Conservation (phyloP, 371 early-diverging fungal species). For the Mortierella sp. region DNA sequence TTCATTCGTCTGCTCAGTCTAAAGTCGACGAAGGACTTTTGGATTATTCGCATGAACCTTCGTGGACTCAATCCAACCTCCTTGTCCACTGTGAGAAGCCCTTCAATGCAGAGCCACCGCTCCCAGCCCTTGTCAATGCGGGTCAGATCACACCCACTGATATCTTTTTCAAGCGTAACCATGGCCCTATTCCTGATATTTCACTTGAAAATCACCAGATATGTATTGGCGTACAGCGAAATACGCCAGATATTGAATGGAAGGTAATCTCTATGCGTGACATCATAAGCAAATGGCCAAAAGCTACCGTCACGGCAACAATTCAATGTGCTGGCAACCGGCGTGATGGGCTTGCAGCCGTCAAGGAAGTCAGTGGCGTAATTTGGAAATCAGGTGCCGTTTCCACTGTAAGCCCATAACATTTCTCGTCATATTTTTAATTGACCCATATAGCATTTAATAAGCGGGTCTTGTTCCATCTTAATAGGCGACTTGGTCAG, state of each 20-base stretch:
- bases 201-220: constrained; percentile 60
- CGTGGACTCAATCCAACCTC: constrained; percentile 25
- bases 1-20: constrained; percentile 19
- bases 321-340: constrained; percentile 82
- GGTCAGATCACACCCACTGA: constrained; percentile 67
- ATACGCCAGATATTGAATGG: constrained; percentile 17
- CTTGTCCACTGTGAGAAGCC: constrained; percentile 66
- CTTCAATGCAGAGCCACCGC: constrained; percentile 69
- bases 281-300: constrained; percentile 48
- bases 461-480: too few relatives aligned
- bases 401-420: constrained; percentile 62
- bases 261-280: constrained; percentile 36
- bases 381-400: constrained; percentile 89
- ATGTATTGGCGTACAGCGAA: constrained; percentile 51
- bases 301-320: constrained; percentile 39
- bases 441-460: neutral
- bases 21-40: constrained; percentile 19
- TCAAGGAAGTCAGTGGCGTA: constrained; percentile 82
- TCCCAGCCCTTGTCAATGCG: constrained; percentile 61
- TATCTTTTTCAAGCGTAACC: constrained; percentile 79
- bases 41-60: constrained; percentile 45
- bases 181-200: constrained; percentile 88
- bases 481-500: constrained; percentile 75
- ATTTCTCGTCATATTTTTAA: neutral
- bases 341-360: constrained; percentile 82